Percentiles rank a stretch among this genome's conserved stretches.
Evolutionary conservation across 1,284 basidiomycete species (phyloP).

Genomic region (Irpex lacteus): DNA sequence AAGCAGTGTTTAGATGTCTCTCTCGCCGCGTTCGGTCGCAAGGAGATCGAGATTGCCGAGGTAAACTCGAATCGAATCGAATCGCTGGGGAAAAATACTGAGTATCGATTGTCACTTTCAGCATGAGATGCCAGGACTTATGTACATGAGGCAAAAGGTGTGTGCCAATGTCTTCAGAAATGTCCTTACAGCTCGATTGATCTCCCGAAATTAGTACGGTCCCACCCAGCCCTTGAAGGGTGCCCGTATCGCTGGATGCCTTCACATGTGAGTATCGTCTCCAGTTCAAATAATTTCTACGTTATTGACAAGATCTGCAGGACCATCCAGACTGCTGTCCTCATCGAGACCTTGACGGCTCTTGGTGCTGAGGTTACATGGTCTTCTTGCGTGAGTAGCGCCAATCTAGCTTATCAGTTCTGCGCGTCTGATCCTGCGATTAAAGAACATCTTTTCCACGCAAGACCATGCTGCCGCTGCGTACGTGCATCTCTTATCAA

Average conservation of each 20-base stretch:
- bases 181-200: conserved; percentile 9
- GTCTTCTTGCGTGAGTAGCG: conserved; percentile 87
- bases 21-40: conserved; percentile 95
- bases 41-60: conserved; percentile 98
- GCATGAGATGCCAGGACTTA: conserved; percentile 93
- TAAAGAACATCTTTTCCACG: conserved; percentile 98
- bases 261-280: conserved; percentile 78
- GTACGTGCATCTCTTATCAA: conserved; percentile 42
- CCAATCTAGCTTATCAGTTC: conserved; percentile 1
- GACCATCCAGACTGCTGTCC: conserved; percentile 96
- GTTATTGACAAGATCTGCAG: conserved; percentile 28
- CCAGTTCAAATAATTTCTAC: neutral
- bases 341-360: conserved; percentile 93
- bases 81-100: neutral
- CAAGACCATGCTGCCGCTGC: conserved; percentile 99
- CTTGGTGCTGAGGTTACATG: conserved; percentile 98
- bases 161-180: conserved; percentile 3
- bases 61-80: conserved; percentile 34
- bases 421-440: neutral
- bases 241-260: conserved; percentile 95
- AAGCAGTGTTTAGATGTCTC: conserved; percentile 72
- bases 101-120: conserved; percentile 27
- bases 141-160: conserved; percentile 87
- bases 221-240: conserved; percentile 87
- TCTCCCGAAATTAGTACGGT: conserved; percentile 59